Conservation (phyloP, 2,329 filamentous ascomycete species). For the Neoarthrinium moseri region DNA sequence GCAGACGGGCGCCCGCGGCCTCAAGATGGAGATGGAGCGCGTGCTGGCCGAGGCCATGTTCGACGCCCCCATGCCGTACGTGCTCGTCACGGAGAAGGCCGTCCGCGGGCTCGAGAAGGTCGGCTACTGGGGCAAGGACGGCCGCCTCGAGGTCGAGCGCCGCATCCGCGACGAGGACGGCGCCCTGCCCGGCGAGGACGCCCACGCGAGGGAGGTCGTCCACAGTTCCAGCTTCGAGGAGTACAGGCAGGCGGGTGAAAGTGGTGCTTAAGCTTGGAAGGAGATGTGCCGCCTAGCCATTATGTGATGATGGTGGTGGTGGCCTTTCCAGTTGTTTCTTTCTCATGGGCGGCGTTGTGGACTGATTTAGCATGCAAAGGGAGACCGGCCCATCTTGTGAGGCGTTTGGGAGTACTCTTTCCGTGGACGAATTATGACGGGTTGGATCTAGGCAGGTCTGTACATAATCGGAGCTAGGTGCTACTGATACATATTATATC, state of each 20-base stretch:
- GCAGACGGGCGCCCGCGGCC: constrained; percentile 73
- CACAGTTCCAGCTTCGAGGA: constrained; percentile 20
- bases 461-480: no score
- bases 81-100: constrained; percentile 70
- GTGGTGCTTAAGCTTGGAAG: constrained; percentile 21
- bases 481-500: no score
- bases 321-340: not conserved
- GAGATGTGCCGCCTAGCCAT: not conserved
- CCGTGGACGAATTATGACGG: constrained; percentile 1
- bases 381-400: no score
- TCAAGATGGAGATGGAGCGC: constrained; percentile 79
- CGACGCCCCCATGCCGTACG: constrained; percentile 73
- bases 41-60: constrained; percentile 80
- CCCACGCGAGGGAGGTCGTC: constrained; percentile 15
- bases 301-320: not conserved
- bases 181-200: constrained; percentile 13
- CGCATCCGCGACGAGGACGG: constrained; percentile 64
- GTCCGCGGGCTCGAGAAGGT: constrained; percentile 61
- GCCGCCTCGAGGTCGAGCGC: constrained; percentile 67
- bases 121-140: constrained; percentile 67
- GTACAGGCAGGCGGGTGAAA: constrained; percentile 31
- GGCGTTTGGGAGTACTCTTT: no score
- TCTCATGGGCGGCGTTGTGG: not conserved
- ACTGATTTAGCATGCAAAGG: no score
- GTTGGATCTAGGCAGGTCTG: not conserved